Base-by-base conservation (phyloP, 495 filamentous ascomycete genomes). In the Daldinia bambusicola region DNA sequence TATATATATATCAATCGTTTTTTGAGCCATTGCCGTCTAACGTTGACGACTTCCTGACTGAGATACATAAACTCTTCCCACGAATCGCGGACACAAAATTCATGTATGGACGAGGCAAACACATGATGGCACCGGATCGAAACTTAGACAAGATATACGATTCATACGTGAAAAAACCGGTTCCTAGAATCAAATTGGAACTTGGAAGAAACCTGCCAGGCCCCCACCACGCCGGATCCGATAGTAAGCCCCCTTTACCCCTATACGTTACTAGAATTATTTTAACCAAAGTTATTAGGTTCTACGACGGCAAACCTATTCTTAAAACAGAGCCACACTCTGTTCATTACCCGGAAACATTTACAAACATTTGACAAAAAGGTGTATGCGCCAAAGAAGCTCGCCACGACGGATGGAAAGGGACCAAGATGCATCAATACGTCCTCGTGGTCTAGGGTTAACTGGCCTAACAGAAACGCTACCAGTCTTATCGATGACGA, bases 11-110 rank as follows among this genome's bases (percentile, higher is more conserved):
- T 74, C 75, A 81, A 30, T 87, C 84, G 63, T 95, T 95, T 75
- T 80, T 94, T 55, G 89, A 91, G 1, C 70, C 78, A 0, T 79
- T 96, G 8, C 93, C 92, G 4, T 78, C 84, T 12, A 85, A 78
- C 6, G 78, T 92, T 4, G 81, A 85, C 48, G 86, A 89, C 30
- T 94, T 94, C 73, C 81, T 87, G 40, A 45, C 74, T 2, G 69
- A 77, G 18, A 79, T 89, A 20, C 83, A 89, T 66, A 53, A 78
- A 32, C 67, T 89, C 6, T 95, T 95, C 74, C 92, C 93, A 0
- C 75, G 79, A 2, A 77, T 95, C 14, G 79, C 93, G 6, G 93
- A 96, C 71, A 95, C 92, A 0, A 95, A 95, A 72, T 93, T 89
- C 66, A 83, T 97, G 60, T 86, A 87, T 18, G 89, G 88, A 6